phyloP scores from a whole-genome alignment of 2,329 filamentous ascomycete genomes.

The Sporothrix brasiliensis region DNA sequence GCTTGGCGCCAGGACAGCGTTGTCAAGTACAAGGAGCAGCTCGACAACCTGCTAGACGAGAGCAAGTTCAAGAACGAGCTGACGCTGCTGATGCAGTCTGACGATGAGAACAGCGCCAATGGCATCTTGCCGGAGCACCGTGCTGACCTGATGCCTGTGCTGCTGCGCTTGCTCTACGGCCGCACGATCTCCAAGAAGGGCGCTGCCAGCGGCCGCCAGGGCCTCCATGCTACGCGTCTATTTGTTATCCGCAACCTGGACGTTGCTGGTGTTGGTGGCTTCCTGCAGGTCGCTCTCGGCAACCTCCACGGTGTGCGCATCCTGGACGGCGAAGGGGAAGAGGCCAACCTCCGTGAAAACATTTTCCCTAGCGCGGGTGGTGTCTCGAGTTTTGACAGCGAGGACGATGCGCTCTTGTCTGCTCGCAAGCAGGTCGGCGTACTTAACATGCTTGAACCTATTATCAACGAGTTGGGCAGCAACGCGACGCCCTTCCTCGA shows the following conservation, averaged over 20 bases:
- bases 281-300: slow-evolving; percentile 80
- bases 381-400: background rate
- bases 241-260: slow-evolving; percentile 78
- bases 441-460: slow-evolving; percentile 84
- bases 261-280: slow-evolving; percentile 73
- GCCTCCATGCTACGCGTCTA: slow-evolving; percentile 78
- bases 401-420: slow-evolving; percentile 51
- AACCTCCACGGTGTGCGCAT: slow-evolving; percentile 65
- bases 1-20: slow-evolving; percentile 84
- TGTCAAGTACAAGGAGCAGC: slow-evolving; percentile 77
- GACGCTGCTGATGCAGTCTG: slow-evolving; percentile 74
- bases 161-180: slow-evolving; percentile 86
- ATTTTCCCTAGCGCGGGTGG: slow-evolving; percentile 49
- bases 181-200: slow-evolving; percentile 83
- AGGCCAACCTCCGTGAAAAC: slow-evolving; percentile 51
- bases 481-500: slow-evolving; percentile 69
- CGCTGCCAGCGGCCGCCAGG: slow-evolving; percentile 73
- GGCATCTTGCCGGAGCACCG: slow-evolving; percentile 76
- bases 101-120: slow-evolving; percentile 31
- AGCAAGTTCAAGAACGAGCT: slow-evolving; percentile 90
- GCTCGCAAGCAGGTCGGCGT: slow-evolving; percentile 85
- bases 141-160: slow-evolving; percentile 74
- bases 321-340: slow-evolving; percentile 46
- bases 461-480: slow-evolving; percentile 80
- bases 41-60: slow-evolving; percentile 87